These are phyloP conservation scores for Globisporangium paroecandrum DNA, from an alignment of 352 stramenopile species.

Conservation along the genomic window DNA sequence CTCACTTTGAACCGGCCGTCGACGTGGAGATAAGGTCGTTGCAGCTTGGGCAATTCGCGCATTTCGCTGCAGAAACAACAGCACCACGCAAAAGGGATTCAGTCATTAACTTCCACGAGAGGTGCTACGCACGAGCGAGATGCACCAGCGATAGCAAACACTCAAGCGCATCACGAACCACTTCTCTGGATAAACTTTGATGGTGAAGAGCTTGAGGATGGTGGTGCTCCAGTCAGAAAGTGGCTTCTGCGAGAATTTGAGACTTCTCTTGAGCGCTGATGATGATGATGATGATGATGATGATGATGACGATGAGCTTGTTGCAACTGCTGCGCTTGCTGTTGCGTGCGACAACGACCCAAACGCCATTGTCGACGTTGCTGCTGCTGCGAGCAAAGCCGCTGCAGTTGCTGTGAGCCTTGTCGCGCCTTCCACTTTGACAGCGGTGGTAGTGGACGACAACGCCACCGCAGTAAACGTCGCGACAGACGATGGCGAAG, in stretches of 20 bases:
- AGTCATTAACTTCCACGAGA: neutral
- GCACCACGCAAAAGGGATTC: neutral
- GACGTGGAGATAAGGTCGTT: slow-evolving; percentile 56
- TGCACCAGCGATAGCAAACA: neutral
- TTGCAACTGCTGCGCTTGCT: neutral
- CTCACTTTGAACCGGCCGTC: slow-evolving; percentile 55
- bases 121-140: too few relatives aligned
- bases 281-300: neutral
- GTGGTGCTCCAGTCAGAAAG: slow-evolving; percentile 8
- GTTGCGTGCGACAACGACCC: neutral
- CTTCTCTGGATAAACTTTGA: slow-evolving; percentile 13
- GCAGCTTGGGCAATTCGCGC: slow-evolving; percentile 27
- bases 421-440: neutral
- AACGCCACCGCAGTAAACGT: neutral
- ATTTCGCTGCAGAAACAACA: neutral
- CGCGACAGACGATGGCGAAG: slow-evolving; percentile 4
- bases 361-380: neutral
- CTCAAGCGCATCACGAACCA: neutral
- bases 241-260: slow-evolving; percentile 2
- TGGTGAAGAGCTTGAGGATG: slow-evolving; percentile 9
- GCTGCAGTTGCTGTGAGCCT: neutral
- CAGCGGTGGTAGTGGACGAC: neutral
- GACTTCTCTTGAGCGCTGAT: neutral
- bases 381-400: neutral
- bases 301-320: neutral